Conservation (phyloP, 805 yeast genomes). For the Pichia cephalocereana region DNA sequence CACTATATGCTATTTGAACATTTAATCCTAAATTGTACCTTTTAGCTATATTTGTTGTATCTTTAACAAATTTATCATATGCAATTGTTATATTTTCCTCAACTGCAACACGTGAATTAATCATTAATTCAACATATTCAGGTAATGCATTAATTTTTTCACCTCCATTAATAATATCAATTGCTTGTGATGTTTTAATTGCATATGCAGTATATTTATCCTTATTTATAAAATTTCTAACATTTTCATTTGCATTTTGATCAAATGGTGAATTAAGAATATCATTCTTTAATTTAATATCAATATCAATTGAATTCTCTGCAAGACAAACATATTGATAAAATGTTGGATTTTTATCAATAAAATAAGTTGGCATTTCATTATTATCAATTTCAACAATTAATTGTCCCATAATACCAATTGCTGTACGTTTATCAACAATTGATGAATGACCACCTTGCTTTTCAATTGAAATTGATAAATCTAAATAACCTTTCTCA, state of each 20-base stretch:
- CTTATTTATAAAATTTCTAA: slow-evolving; percentile 26
- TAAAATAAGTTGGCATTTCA: slow-evolving; percentile 30
- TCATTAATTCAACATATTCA: slow-evolving; percentile 33
- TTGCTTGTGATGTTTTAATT: slow-evolving; percentile 39
- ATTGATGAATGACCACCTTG: slow-evolving; percentile 46
- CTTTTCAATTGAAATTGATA: slow-evolving; percentile 30
- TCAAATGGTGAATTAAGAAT: slow-evolving; percentile 32
- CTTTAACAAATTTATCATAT: slow-evolving; percentile 24
- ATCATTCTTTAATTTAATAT: slow-evolving; percentile 24
- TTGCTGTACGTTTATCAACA: slow-evolving; percentile 40
- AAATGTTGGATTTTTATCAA: slow-evolving; percentile 36
- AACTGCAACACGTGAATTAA: slow-evolving; percentile 39
- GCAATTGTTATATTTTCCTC: slow-evolving; percentile 32
- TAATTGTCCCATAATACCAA: slow-evolving; percentile 37
- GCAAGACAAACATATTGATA: slow-evolving; percentile 38
- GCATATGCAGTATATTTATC: slow-evolving; percentile 26
- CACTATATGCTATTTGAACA: slow-evolving; percentile 2
- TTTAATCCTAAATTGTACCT: slow-evolving; percentile 27
- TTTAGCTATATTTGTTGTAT: slow-evolving; percentile 27
- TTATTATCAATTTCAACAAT: slow-evolving; percentile 30
- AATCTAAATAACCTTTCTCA: slow-evolving; percentile 39
- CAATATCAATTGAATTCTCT: slow-evolving; percentile 31
- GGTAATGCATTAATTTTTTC: slow-evolving; percentile 42
- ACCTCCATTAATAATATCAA: slow-evolving; percentile 39
- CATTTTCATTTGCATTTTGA: slow-evolving; percentile 28